Percentiles rank a stretch among this genome's conserved stretches.
phyloP scores from a whole-genome alignment of 169 alveolate genomes.

The Eimeria acervulina region DNA sequence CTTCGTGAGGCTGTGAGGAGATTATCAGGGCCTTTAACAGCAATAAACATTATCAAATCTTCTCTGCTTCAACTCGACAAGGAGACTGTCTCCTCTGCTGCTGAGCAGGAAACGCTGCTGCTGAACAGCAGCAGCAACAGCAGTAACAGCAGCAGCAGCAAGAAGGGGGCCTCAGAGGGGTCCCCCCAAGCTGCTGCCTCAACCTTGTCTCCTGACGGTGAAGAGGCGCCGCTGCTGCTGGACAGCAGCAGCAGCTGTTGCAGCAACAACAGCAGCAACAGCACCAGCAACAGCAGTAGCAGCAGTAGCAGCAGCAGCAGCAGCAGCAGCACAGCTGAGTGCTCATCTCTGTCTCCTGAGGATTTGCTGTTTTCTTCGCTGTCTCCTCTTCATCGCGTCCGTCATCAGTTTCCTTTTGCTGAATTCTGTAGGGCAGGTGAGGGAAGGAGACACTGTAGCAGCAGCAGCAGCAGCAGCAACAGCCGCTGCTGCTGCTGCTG shows the following conservation, averaged over 20 bases:
- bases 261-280: slow-evolving; percentile 3
- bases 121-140: slow-evolving; percentile 2
- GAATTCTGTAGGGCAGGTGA: slow-evolving; percentile 25
- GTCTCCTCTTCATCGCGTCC: slow-evolving; percentile 16
- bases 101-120: background rate
- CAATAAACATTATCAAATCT: background rate
- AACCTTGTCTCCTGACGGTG: background rate
- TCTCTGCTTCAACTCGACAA: background rate
- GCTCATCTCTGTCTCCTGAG: background rate
- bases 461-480: slow-evolving; percentile 19
- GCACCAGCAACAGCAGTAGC: background rate
- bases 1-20: background rate
- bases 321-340: background rate
- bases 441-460: background rate
- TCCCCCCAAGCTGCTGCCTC: background rate
- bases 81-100: background rate
- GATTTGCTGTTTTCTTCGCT: background rate
- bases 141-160: slow-evolving; percentile 25
- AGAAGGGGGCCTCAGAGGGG: background rate
- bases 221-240: background rate
- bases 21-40: background rate
- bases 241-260: background rate
- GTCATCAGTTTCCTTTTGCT: background rate
- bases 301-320: slow-evolving; percentile 7
- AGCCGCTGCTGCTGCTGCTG: background rate